Evolutionary conservation across 495 filamentous ascomycete species (phyloP).

Genomic region (Tuber magnatum): DNA sequence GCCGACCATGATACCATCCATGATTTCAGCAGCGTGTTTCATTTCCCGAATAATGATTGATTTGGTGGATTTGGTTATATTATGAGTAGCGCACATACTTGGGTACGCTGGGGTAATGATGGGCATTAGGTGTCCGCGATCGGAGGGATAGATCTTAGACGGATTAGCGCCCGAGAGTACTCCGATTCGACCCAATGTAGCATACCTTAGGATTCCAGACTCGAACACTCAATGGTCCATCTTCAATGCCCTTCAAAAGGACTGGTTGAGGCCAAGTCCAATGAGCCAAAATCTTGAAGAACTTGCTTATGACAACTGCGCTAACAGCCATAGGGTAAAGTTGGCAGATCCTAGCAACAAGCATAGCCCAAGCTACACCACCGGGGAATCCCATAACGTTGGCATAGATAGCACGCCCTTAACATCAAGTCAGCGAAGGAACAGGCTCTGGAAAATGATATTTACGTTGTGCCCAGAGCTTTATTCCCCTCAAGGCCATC

Average conservation of each 20-base stretch:
- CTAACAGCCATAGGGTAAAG: slow-evolving; percentile 90
- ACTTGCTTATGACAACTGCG: slow-evolving; percentile 77
- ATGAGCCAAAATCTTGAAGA: slow-evolving; percentile 81
- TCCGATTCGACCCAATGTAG: slow-evolving; percentile 3
- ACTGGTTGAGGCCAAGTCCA: slow-evolving; percentile 95
- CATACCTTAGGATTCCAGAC: slow-evolving; percentile 91
- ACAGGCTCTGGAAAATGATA: not conserved
- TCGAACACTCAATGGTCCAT: slow-evolving; percentile 66
- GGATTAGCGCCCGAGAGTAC: slow-evolving; percentile 4
- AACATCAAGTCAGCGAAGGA: slow-evolving; percentile 6
- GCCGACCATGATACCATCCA: slow-evolving; percentile 70
- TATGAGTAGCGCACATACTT: slow-evolving; percentile 93
- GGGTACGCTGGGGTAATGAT: slow-evolving; percentile 96
- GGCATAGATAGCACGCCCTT: slow-evolving; percentile 77
- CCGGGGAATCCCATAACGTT: slow-evolving; percentile 95
- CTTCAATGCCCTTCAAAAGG: slow-evolving; percentile 79
- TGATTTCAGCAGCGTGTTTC: slow-evolving; percentile 65
- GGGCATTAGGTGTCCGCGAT: slow-evolving; percentile 84
- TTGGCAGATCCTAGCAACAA: slow-evolving; percentile 91
- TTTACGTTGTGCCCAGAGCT: slow-evolving; percentile 87
- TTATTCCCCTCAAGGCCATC: slow-evolving; percentile 79
- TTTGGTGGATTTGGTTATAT: slow-evolving; percentile 79
- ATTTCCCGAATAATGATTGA: slow-evolving; percentile 74
- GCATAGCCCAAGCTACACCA: slow-evolving; percentile 95
- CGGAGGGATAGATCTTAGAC: slow-evolving; percentile 64